A percentile compares a stretch with the other conserved stretches of the same genome.
phyloP scores from a whole-genome alignment of 257 asterid genomes.

The Parsonsia alboflavescens region DNA sequence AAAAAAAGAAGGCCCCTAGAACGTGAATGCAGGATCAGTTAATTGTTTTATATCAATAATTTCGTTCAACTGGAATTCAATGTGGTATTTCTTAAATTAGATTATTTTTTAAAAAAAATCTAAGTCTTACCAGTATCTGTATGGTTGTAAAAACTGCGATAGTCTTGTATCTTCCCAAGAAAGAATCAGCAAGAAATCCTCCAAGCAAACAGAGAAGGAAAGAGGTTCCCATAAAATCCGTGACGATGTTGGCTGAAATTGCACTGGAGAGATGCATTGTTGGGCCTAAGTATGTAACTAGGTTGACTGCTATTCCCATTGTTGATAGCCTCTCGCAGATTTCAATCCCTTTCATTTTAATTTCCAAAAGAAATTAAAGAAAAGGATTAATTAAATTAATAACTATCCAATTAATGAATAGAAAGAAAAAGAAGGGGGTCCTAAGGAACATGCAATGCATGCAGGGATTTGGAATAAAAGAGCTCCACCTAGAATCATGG shows the following conservation, averaged over 20 bases:
- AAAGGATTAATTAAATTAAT: neutral
- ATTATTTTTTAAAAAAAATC: too few species aligned
- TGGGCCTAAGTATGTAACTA: slow-evolving; percentile 34
- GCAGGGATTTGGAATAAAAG: neutral
- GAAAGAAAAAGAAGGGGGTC: too few species aligned
- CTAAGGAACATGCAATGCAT: slow-evolving; percentile 7
- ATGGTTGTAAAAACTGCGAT: slow-evolving; percentile 55
- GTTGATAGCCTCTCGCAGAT: slow-evolving; percentile 40
- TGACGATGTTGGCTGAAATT: slow-evolving; percentile 69
- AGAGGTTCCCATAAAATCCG: slow-evolving; percentile 88
- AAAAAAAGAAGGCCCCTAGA: too few species aligned
- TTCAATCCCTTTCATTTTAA: slow-evolving; percentile 32
- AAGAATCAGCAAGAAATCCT: slow-evolving; percentile 89
- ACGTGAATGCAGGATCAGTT: too few species aligned
- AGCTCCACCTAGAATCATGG: slow-evolving; percentile 59
- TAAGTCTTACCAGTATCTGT: slow-evolving; percentile 44
- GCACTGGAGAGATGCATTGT: slow-evolving; percentile 36
- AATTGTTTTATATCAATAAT: too few species aligned
- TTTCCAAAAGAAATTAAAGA: neutral
- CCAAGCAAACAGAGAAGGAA: slow-evolving; percentile 81
- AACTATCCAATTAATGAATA: neutral
- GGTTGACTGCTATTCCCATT: slow-evolving; percentile 39
- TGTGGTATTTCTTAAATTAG: too few species aligned
- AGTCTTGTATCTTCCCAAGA: slow-evolving; percentile 78
- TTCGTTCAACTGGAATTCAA: too few species aligned